Conservation (phyloP, 805 yeast species). For the Priceomyces fermenticarens region DNA sequence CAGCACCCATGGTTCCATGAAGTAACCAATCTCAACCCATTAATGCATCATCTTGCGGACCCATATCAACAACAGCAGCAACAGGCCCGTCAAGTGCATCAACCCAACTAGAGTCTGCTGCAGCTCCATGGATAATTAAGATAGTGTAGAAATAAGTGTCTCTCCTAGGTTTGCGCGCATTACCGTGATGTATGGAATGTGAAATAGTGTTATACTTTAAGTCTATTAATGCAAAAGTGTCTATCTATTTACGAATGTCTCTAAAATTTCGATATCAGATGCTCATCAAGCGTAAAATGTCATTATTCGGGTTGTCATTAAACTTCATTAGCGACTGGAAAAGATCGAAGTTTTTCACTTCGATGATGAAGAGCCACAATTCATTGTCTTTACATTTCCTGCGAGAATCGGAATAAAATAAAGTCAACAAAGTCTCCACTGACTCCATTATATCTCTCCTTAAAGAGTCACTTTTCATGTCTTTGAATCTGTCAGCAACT, state of each 20-base stretch:
- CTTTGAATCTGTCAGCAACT: constrained; percentile 1
- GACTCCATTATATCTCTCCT: constrained; percentile 2
- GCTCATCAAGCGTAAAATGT: constrained; percentile 7
- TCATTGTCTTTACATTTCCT: constrained; percentile 3
- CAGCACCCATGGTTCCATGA: constrained; percentile 84
- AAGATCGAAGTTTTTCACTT: constrained; percentile 6
- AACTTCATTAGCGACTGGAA: constrained; percentile 6
- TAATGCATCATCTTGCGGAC: constrained; percentile 29
- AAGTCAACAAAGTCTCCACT: constrained; percentile 1
- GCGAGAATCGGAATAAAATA: constrained; percentile 1
- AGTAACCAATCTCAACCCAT: constrained; percentile 41
- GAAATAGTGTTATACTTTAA: no score
- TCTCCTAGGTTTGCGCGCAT: no score
- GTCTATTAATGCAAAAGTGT: background rate
- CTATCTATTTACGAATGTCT: background rate
- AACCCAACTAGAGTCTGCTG: constrained; percentile 5
- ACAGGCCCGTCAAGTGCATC: constrained; percentile 15
- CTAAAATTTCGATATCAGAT: constrained; percentile 1
- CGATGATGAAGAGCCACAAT: constrained; percentile 7
- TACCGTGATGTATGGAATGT: no score
- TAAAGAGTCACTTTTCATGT: background rate
- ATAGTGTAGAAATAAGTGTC: background rate
- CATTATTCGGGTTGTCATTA: constrained; percentile 7
- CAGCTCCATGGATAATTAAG: constrained; percentile 7
- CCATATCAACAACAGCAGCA: constrained; percentile 30